Base-by-base conservation (phyloP, 2,329 filamentous ascomycete species). In the Aspergillus sp. region DNA sequence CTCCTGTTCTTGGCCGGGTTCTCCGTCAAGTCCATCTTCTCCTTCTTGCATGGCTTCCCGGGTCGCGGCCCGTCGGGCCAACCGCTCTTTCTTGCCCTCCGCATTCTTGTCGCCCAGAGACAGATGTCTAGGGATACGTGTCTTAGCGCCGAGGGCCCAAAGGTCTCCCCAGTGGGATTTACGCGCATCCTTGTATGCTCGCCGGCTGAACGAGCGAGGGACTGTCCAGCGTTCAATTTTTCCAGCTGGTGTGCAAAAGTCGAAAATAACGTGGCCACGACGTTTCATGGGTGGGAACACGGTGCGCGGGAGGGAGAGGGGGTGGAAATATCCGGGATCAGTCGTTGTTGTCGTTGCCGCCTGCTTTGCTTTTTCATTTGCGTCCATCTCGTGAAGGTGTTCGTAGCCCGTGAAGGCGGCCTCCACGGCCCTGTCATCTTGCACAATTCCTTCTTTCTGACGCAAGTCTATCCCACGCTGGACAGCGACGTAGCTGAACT, bases 131-230 rank as follows among this genome's bases (percentile, higher is more conserved):
- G 68, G 61, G 3, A 85, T 78, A 8, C 88, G 77, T 0, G 88
- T 94, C 75, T 97, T 97, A 26, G 90, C 91, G 0, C 93, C 93
- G 0, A 97, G 74, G 0, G 91, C 89, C 93, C 93, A 98, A 7
- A 97, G 74, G 64, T 97, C 93, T 35, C 93, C 93, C 93, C 91
- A 97, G 45, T 72, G 73, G 0, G 85, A 79, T 70, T 98, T 98
- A 51, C 93, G 82, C 33, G 93, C 93, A 63, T 97, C 93, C 57
- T 86, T 88, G 70, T 91, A 97, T 1, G 89, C 89, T 58, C 85
- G 81, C 57, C 79, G 83, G 64, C 83, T 84, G 68, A 84, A 93
- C 49, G 83, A 88, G 56, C 82, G 82, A 1, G 91, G 87, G 0
- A 98, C 84, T 0, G 85, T 93, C 93, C 93, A 98, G 46, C 93